Percentiles rank a stretch among this genome's conserved stretches.
Evolutionary conservation across 352 stramenopile genomes (phyloP).

Genomic region (Globisporangium okanoganense): DNA sequence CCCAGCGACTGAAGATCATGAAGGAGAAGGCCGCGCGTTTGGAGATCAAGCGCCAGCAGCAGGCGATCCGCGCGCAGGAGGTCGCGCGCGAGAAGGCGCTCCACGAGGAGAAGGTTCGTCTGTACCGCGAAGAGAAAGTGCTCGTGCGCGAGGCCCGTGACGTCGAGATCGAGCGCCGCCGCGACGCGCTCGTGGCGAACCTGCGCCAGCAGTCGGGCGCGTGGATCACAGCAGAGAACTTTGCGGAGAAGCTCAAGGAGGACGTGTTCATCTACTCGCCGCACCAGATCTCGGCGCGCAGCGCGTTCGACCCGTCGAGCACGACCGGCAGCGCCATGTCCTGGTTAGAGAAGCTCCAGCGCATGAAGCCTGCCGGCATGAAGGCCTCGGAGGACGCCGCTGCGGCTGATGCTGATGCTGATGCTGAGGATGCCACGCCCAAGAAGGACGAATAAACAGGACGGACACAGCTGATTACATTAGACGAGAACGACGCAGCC

Average conservation of each 20-base stretch:
- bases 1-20: conserved; percentile 79
- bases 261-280: conserved; percentile 85
- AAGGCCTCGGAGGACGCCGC: conserved; percentile 27
- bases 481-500: conserved; percentile 10
- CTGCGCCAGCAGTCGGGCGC: conserved; percentile 56
- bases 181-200: conserved; percentile 54
- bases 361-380: conserved; percentile 75
- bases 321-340: conserved; percentile 70
- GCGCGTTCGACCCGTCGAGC: conserved; percentile 63
- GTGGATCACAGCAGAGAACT: conserved; percentile 75
- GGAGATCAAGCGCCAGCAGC: conserved; percentile 85
- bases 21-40: conserved; percentile 84
- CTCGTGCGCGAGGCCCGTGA: conserved; percentile 59
- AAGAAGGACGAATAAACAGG: conserved; percentile 15
- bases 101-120: conserved; percentile 73
- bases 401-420: conserved; percentile 23
- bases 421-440: conserved; percentile 16
- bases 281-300: conserved; percentile 58
- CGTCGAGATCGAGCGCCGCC: conserved; percentile 61
- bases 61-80: conserved; percentile 78
- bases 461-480: conserved; percentile 11
- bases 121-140: conserved; percentile 81
- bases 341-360: conserved; percentile 86
- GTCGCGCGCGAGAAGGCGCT: conserved; percentile 74
- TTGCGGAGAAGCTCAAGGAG: conserved; percentile 77